Conservation (phyloP, 345 rosid genomes). For the Murraya paniculata region DNA sequence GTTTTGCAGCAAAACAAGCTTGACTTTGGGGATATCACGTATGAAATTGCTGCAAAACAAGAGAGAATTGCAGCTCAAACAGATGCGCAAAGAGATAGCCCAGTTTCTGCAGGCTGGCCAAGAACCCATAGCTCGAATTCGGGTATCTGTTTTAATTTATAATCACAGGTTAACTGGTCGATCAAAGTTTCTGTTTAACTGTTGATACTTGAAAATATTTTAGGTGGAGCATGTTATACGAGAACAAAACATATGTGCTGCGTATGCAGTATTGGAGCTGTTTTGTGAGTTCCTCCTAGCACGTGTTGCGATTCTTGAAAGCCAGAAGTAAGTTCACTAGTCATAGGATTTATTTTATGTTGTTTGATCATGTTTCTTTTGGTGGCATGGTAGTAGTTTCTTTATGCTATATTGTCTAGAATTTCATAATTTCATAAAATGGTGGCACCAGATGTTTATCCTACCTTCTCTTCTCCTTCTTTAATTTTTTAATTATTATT, state of each 20-base stretch:
- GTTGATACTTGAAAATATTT: not conserved
- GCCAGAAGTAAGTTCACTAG: constrained; percentile 54
- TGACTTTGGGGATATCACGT: constrained; percentile 74
- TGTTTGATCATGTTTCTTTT: not conserved
- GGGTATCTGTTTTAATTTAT: constrained; percentile 40
- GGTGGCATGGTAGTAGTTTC: not conserved
- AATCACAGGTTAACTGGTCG: not conserved
- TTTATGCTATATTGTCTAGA: not conserved
- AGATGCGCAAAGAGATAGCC: constrained; percentile 92
- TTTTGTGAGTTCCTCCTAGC: constrained; percentile 93
- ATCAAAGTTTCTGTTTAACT: constrained; percentile 6
- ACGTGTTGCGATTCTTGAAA: constrained; percentile 80
- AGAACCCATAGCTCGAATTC: constrained; percentile 90
- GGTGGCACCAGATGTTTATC: not conserved
- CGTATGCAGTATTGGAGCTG: constrained; percentile 82
- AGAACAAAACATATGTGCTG: constrained; percentile 80
- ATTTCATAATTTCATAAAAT: not conserved
- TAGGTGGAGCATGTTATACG: constrained; percentile 96
- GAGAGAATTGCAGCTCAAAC: constrained; percentile 86
- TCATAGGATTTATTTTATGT: not conserved
- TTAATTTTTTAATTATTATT: too few species aligned
- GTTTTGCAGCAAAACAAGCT: constrained; percentile 71
- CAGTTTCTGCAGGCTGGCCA: constrained; percentile 92
- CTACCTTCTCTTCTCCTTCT: too few species aligned
- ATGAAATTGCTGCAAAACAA: constrained; percentile 86